Percentiles rank a stretch among this genome's conserved stretches.
phyloP scores from a whole-genome alignment of 805 yeast genomes.

The Wickerhamiella slavikovae region DNA sequence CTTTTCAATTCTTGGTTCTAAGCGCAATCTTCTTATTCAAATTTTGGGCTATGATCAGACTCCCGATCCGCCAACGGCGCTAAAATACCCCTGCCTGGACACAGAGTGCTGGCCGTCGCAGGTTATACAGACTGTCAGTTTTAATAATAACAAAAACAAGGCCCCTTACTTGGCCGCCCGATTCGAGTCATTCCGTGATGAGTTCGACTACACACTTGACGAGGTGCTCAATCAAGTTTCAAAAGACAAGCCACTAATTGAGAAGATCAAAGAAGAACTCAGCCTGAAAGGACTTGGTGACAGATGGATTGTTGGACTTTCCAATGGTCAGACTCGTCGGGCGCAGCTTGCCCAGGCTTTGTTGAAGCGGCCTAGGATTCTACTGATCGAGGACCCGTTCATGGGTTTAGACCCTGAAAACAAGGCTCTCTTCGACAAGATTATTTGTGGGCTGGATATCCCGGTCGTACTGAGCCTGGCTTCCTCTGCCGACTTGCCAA shows the following conservation, averaged over 20 bases:
- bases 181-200: slow-evolving; percentile 73
- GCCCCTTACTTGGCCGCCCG: slow-evolving; percentile 70
- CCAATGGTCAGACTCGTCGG: slow-evolving; percentile 86
- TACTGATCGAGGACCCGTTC: slow-evolving; percentile 80
- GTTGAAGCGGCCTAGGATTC: slow-evolving; percentile 38
- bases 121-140: slow-evolving; percentile 25
- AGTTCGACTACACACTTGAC: slow-evolving; percentile 50
- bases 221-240: slow-evolving; percentile 34
- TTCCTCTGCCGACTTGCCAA: slow-evolving; percentile 53
- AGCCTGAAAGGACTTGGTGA: slow-evolving; percentile 34
- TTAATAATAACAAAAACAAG: slow-evolving; percentile 21
- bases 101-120: slow-evolving; percentile 26
- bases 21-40: slow-evolving; percentile 33
- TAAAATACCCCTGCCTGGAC: slow-evolving; percentile 34
- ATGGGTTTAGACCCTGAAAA: slow-evolving; percentile 75
- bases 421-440: slow-evolving; percentile 33
- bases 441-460: slow-evolving; percentile 26
- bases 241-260: slow-evolving; percentile 21
- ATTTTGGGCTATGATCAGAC: slow-evolving; percentile 35
- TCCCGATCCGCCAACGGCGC: slow-evolving; percentile 29
- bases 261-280: slow-evolving; percentile 27
- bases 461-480: slow-evolving; percentile 53
- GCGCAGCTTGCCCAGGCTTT: slow-evolving; percentile 69
- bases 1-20: slow-evolving; percentile 38
- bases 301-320: slow-evolving; percentile 68